Percentiles rank a stretch among this genome's conserved stretches.
Evolutionary conservation across 192 early-diverging fungal species (phyloP).

Genomic region (Borealophlyctis nickersoniae): DNA sequence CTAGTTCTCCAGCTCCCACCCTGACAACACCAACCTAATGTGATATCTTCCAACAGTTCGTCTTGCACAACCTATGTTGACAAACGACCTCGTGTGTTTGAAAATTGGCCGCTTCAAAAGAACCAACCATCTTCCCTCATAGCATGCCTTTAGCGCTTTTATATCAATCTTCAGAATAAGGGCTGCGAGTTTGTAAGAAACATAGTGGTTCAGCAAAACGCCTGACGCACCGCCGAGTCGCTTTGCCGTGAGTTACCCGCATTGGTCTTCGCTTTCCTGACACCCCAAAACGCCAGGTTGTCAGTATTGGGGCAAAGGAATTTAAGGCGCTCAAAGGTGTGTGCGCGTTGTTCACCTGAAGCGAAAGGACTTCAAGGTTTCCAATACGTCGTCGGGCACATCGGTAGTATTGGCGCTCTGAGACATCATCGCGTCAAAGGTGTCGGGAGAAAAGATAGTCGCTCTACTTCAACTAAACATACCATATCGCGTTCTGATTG

Average conservation of each 20-base stretch:
- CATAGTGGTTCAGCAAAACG: too few relatives aligned
- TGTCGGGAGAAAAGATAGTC: too few relatives aligned
- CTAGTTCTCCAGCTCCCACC: background rate
- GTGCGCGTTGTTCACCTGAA: background rate
- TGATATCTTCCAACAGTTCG: constrained; percentile 19
- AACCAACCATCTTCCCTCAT: too few relatives aligned
- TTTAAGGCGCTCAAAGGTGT: background rate
- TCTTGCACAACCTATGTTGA: constrained; percentile 25
- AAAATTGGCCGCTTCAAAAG: too few relatives aligned
- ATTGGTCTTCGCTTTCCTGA: background rate
- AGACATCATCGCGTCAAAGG: too few relatives aligned
- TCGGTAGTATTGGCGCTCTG: constrained; percentile 25
- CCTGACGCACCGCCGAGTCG: too few relatives aligned
- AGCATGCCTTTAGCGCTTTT: constrained; percentile 18
- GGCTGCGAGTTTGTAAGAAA: constrained; percentile 30
- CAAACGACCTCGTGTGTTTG: too few relatives aligned
- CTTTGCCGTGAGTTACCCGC: background rate
- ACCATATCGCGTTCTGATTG: too few relatives aligned
- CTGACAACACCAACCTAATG: constrained; percentile 5
- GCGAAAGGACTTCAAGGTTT: constrained; percentile 17
- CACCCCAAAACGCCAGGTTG: constrained; percentile 16
- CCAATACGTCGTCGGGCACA: constrained; percentile 21
- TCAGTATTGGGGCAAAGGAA: background rate
- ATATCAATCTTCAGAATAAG: constrained; percentile 37
- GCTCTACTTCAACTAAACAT: too few relatives aligned